Base-by-base conservation (phyloP, 768 basidiomycete genomes). In the Dendrothele bispora region DNA sequence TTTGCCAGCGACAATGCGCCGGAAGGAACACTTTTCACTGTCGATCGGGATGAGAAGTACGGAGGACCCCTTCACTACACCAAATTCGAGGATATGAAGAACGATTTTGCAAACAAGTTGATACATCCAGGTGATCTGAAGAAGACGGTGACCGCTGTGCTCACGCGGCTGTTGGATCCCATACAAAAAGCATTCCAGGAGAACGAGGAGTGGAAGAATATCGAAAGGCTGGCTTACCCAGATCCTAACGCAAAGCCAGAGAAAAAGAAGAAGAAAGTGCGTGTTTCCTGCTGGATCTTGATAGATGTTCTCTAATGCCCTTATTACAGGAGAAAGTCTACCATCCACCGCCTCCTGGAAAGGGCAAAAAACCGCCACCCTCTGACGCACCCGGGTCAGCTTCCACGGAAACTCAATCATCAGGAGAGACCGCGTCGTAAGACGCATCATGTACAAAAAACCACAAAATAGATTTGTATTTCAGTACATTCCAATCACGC, bases 121-220 rank as follows among this genome's bases (percentile, higher is more conserved):
- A 58, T 99, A 4, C 93, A 97, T 64, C 97, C 97, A 6, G 85
- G 82, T 26, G 97, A 97, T 66, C 69, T 98, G 61, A 99, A 99
- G 74, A 66, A 65, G 3, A 78, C 82, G 0, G 90, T 95, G 14
- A 77, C 79, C 35, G 80, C 83, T 27, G 85, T 82, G 11, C 84
- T 98, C 62, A 77, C 80, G 59, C 73, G 73, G 21, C 69, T 99
- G 35, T 67, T 98, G 48, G 82, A 80, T 17, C 95, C 95, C 1
- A 84, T 99, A 40, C 79, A 87, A 53, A 79, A 82, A 53, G 78
- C 82, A 42, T 98, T 91, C 59, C 77, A 85, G 56, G 79, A 70
- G 53, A 83, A 81, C 58, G 77, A 85, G 57, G 91, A 91, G 61
- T 98, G 91, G 84, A 82, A 88, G 65, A 72, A 72, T 58, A 71